Percentiles rank a stretch among this genome's conserved stretches.
These are phyloP conservation scores for Extremus antarcticus DNA, from an alignment of 495 filamentous ascomycete species.

Conservation along the genomic window DNA sequence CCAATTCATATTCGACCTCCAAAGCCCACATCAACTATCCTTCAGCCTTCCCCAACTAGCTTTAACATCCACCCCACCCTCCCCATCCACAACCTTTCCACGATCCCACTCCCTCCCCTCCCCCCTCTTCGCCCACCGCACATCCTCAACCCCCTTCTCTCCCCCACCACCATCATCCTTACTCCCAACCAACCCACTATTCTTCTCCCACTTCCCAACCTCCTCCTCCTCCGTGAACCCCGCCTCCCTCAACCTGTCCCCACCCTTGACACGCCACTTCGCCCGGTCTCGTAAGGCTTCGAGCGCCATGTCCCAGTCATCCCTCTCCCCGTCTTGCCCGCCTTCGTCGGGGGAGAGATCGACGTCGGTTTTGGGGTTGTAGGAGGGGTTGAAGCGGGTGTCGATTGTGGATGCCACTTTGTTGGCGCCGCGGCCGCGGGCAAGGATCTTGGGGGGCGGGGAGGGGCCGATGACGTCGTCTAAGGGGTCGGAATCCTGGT, in stretches of 20 bases:
- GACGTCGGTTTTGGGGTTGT: slow-evolving; percentile 66
- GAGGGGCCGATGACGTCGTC: slow-evolving; percentile 76
- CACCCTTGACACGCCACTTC: slow-evolving; percentile 68
- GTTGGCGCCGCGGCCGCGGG: slow-evolving; percentile 66
- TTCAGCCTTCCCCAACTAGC: slow-evolving; percentile 21
- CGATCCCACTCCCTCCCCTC: slow-evolving; percentile 86
- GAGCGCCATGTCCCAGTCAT: slow-evolving; percentile 75
- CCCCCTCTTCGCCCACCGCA: slow-evolving; percentile 68
- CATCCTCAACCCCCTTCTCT: slow-evolving; percentile 50
- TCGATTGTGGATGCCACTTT: slow-evolving; percentile 58
- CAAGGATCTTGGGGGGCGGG: slow-evolving; percentile 38
- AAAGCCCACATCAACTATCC: neutral
- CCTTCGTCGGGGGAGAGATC: slow-evolving; percentile 41
- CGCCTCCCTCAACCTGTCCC: slow-evolving; percentile 63
- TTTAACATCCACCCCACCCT: slow-evolving; percentile 46
- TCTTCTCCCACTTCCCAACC: slow-evolving; percentile 66
- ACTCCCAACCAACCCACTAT: neutral
- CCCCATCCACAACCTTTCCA: slow-evolving; percentile 61
- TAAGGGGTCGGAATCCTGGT: slow-evolving; percentile 60
- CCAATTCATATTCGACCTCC: no score
- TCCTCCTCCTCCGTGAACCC: slow-evolving; percentile 69
- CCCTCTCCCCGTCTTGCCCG: slow-evolving; percentile 21
- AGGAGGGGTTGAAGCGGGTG: slow-evolving; percentile 60
- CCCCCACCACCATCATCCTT: slow-evolving; percentile 43
- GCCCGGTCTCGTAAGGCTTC: slow-evolving; percentile 74